Percentiles rank a stretch among this genome's conserved stretches.
Conservation (phyloP, 345 rosid genomes). For the Gossypium thurberi region DNA sequence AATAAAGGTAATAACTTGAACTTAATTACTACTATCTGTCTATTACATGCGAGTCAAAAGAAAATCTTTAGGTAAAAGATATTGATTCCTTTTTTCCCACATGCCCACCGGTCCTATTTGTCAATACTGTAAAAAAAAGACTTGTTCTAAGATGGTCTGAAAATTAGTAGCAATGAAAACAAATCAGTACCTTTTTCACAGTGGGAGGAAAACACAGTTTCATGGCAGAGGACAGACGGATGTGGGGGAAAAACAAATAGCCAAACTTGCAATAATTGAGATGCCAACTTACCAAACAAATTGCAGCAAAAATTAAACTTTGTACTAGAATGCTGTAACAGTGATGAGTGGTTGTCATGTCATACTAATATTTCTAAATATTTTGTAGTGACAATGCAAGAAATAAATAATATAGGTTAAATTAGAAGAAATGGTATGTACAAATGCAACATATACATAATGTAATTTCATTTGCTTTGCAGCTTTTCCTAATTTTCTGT, state of each 20-base stretch:
- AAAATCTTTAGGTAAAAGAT: conserved; percentile 4
- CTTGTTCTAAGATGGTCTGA: not conserved
- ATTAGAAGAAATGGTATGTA: not conserved
- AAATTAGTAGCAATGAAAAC: not conserved
- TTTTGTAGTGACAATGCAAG: too few relatives aligned
- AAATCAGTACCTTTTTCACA: not conserved
- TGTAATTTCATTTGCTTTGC: not conserved
- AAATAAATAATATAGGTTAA: not conserved
- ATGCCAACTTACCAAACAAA: not conserved
- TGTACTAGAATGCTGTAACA: not conserved
- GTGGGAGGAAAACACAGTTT: not conserved
- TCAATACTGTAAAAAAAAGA: not conserved
- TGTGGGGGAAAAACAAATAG: not conserved
- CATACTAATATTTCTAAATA: too few relatives aligned
- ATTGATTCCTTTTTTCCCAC: not conserved
- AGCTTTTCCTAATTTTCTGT: not conserved
- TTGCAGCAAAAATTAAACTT: not conserved
- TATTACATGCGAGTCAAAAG: not conserved
- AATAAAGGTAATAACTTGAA: not conserved
- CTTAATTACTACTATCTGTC: not conserved
- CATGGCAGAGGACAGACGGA: not conserved
- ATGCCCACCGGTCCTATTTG: not conserved
- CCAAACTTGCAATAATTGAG: conserved; percentile 8
- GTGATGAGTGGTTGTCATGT: not conserved
- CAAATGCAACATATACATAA: not conserved